A percentile compares a stretch with the other conserved stretches of the same genome.
These are phyloP conservation scores for Auriscalpium vulgare DNA, from an alignment of 768 basidiomycete species.

Conservation along the genomic window DNA sequence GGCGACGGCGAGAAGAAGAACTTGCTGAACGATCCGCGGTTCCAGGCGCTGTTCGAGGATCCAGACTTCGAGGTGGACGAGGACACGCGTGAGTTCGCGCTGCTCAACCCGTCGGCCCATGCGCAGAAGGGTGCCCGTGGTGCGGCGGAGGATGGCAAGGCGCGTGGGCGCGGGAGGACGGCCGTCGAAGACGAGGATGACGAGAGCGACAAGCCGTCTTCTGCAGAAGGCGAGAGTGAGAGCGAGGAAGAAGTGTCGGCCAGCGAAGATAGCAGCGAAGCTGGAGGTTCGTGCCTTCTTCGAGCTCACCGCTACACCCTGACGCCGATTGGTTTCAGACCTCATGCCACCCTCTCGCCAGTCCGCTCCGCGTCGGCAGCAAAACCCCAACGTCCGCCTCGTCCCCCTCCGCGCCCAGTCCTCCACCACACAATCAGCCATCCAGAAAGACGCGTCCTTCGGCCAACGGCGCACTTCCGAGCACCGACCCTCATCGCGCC, in stretches of 20 bases:
- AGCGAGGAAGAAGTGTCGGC: constrained; percentile 19
- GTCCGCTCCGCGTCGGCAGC: constrained; percentile 28
- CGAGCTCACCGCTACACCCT: neutral
- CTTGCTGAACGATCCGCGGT: constrained; percentile 80
- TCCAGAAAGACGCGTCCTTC: constrained; percentile 53
- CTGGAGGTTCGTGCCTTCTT: constrained; percentile 23
- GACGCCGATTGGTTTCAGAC: too few relatives aligned
- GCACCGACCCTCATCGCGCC: neutral
- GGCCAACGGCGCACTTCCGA: constrained; percentile 51
- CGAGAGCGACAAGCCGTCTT: constrained; percentile 66
- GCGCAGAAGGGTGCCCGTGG: constrained; percentile 33
- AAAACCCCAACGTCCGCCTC: constrained; percentile 45
- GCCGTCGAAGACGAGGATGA: constrained; percentile 51
- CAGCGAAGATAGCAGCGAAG: constrained; percentile 40
- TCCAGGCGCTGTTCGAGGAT: constrained; percentile 84
- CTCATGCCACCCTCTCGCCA: neutral
- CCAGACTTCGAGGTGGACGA: constrained; percentile 91
- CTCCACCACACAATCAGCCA: constrained; percentile 18
- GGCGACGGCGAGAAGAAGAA: constrained; percentile 29
- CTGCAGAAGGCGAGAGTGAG: constrained; percentile 30
- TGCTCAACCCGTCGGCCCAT: constrained; percentile 86
- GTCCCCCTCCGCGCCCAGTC: constrained; percentile 53
- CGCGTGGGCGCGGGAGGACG: constrained; percentile 17
- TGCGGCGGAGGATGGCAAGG: constrained; percentile 5
- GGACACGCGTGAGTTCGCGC: constrained; percentile 75